A percentile compares a stretch with the other conserved stretches of the same genome.
phyloP scores from a whole-genome alignment of 257 asterid genomes.

The Agastache rugosa region DNA sequence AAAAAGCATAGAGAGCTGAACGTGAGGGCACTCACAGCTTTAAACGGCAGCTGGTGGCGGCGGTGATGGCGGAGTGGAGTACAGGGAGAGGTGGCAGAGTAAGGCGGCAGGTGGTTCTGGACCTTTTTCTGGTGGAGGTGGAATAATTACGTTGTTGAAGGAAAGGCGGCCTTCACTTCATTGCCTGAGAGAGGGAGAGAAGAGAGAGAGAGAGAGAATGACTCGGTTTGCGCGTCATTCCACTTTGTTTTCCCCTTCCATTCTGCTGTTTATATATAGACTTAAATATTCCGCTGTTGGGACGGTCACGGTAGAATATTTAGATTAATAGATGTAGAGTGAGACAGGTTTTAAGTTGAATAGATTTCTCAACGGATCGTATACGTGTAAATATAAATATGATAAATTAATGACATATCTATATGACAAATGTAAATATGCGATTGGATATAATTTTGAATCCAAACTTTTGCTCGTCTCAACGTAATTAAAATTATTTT shows the following conservation, averaged over 20 bases:
- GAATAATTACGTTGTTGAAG: not conserved
- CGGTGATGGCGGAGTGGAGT: not conserved
- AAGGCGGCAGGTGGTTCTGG: not conserved
- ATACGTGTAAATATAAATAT: no score
- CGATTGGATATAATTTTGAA: no score
- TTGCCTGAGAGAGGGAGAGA: not conserved
- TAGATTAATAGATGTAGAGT: not conserved
- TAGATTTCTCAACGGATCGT: no score
- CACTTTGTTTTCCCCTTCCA: not conserved
- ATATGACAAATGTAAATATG: no score
- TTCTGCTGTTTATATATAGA: no score
- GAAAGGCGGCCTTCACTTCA: not conserved
- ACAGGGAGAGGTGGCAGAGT: not conserved
- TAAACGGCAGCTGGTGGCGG: constrained; percentile 7
- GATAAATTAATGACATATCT: no score
- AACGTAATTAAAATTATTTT: no score
- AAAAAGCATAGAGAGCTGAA: not conserved
- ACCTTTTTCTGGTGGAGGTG: no score
- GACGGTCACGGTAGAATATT: not conserved
- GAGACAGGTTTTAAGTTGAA: no score
- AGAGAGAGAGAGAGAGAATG: not conserved
- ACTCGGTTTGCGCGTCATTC: not conserved
- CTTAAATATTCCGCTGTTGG: not conserved
- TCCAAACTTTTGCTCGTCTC: no score
- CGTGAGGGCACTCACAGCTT: constrained; percentile 3